phyloP scores from a whole-genome alignment of 1,284 basidiomycete genomes.

The Rhodotorula sp. region DNA sequence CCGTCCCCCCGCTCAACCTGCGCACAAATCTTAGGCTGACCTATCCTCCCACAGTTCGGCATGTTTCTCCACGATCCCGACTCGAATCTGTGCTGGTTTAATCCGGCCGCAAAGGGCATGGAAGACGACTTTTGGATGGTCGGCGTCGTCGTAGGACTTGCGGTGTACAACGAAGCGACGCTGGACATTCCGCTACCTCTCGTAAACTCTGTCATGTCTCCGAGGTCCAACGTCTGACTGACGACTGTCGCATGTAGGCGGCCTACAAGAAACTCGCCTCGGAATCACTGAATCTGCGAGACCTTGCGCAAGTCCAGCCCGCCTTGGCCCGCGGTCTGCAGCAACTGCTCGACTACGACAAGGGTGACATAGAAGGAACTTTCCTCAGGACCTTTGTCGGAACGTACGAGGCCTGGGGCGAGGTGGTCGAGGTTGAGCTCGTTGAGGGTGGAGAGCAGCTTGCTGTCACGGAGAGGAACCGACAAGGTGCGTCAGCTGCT shows the following conservation, averaged over 20 bases:
- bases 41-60: constrained; percentile 21
- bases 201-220: not conserved
- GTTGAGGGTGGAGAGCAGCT: constrained; percentile 36
- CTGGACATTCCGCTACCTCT: constrained; percentile 43
- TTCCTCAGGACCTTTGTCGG: constrained; percentile 43
- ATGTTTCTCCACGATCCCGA: constrained; percentile 44
- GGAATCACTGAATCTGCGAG: constrained; percentile 31
- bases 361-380: constrained; percentile 36
- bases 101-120: constrained; percentile 41
- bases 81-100: constrained; percentile 43
- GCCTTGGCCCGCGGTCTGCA: constrained; percentile 37
- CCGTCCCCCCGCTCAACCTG: not conserved
- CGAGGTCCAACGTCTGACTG: no score
- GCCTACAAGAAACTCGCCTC: constrained; percentile 43
- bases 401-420: constrained; percentile 41
- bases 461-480: constrained; percentile 40
- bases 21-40: not conserved
- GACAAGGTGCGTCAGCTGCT: constrained; percentile 28
- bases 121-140: constrained; percentile 44
- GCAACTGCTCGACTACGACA: constrained; percentile 36
- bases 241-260: not conserved
- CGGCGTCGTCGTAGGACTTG: constrained; percentile 42
- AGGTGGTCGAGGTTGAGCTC: constrained; percentile 38
- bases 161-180: constrained; percentile 42
- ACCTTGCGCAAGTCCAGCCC: constrained; percentile 40